Base-by-base conservation (phyloP, 2,329 filamentous ascomycete genomes). In the Trichoderma endophyticum region DNA sequence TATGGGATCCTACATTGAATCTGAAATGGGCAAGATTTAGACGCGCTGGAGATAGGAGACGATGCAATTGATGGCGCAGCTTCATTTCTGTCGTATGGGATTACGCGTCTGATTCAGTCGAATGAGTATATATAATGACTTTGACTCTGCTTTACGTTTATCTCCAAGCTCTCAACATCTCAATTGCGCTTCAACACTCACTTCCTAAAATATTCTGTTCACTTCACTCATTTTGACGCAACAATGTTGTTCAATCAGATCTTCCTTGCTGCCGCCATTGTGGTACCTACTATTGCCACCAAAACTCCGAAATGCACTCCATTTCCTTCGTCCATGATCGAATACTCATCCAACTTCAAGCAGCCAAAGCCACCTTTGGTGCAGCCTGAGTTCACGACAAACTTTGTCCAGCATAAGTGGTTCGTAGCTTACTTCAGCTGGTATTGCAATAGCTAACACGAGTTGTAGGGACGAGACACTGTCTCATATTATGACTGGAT, bases 361-460 rank as follows among this genome's bases (percentile, higher is more conserved):
- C 77, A 83, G 34, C 81, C 80, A 0, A 48, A 74, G 9, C 80
- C 81, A 0, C 81, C 81, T 0, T 6, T 76, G 0, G 71, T 83
- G 4, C 76, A 80, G 28, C 54, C 80, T 0, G 79, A 79, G 14
- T 82, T 79, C 59, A 71, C 76, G 2, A 75, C 80, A 24, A 78
- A 74, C 26, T 82, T 82, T 59, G 72, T 82, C 11, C 81, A 83
- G 63, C 81, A 83, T 62, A 83, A 83, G 73, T 82, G 81, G 81
- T 80, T 71, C n/a, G 62, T 36, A 4, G 24, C 18, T 3, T 43
- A 7, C 21, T 7, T 1, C 9, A 3, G 1, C 15, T 14, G 7
- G 9, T 15, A n/a, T 24, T 0, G 7, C n/a, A 2, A 0, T 1
- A 28, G 0, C 54, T 67, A 24, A 59, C 14, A n/a, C 6, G 4